Evolutionary conservation across 192 early-diverging fungal species (phyloP).

Genomic region (Coemansia sp.): DNA sequence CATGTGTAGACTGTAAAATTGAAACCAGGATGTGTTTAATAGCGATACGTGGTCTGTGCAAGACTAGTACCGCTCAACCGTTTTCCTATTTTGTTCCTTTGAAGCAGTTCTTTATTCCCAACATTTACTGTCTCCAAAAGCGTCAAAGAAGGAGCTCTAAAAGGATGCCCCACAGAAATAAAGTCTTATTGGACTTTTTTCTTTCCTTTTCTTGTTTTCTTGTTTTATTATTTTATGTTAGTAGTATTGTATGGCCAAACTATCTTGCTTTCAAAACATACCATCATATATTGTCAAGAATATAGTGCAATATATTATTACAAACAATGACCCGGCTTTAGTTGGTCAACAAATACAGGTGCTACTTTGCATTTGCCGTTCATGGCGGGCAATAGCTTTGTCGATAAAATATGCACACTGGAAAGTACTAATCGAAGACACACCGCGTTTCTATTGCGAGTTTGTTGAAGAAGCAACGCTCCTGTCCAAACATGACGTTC

Average conservation of each 20-base stretch:
- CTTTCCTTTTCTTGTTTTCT: neutral
- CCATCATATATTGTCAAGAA: neutral
- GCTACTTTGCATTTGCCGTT: neutral
- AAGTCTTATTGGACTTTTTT: neutral
- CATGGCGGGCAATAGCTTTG: neutral
- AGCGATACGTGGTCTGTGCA: too few species aligned
- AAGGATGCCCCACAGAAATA: neutral
- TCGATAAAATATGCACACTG: slow-evolving; percentile 2
- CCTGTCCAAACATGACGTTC: neutral
- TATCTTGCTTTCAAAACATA: neutral
- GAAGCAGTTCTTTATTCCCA: too few species aligned
- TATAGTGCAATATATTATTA: neutral
- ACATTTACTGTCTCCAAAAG: too few species aligned
- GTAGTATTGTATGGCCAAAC: neutral
- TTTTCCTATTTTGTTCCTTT: too few species aligned
- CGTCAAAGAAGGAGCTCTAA: neutral
- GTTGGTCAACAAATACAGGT: neutral
- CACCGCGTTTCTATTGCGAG: neutral
- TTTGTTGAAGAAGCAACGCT: neutral
- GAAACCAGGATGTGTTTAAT: too few species aligned
- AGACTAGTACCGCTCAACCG: too few species aligned
- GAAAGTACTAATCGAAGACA: neutral
- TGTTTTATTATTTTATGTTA: neutral
- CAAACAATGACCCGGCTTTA: neutral
- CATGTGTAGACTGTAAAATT: too few species aligned